Base-by-base conservation (phyloP, 1,139 yeast species). In the Protomyces macrosporus region DNA sequence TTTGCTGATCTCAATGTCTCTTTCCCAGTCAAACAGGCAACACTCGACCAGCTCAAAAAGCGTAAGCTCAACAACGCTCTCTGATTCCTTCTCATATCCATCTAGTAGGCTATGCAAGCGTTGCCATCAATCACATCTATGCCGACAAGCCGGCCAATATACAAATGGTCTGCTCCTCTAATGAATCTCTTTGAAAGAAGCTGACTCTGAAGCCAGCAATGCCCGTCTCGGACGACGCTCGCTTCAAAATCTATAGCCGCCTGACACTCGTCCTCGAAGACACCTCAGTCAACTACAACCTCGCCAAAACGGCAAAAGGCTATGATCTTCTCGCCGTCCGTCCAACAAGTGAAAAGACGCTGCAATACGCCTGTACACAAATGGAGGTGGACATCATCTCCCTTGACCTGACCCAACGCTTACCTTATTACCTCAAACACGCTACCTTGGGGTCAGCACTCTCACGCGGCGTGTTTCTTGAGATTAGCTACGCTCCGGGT, bases 311-410 rank as follows among this genome's bases (percentile, higher is more conserved):
- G 1, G 45, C 69, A 45, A 64, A 60, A 60, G 70, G 70, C 33
- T 95, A 87, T 73, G 98, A 93, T 73, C 74, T 93, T 3, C 79
- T 93, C 10, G 89, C 97, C 0, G 85, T 91, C 0, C 83, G 86
- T 67, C 98, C 98, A 0, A 73, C 80, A 45, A 83, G 86, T 64
- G 98, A 93, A 71, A 86, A 85, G 71, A 88, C 93, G 4, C 78
- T 93, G 33, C 86, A 88, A 65, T 77, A 87, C 60, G 87, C 95
- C 1, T 84, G 91, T 34, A 80, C 86, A 3, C 84, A 83, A 67
- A 78, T 90, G 57, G 95, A 88, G 66, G 80, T 91, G 50, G 98
- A 93, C 75, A 69, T 93, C 45, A 82, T 93, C 45, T 85, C 96
- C 0, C 80, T 93, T 63, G 85, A 88, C 66, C 81, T 88, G 72